These are phyloP conservation scores for Trichothecium roseum DNA, from an alignment of 2,329 filamentous ascomycete genomes.

Conservation along the genomic window DNA sequence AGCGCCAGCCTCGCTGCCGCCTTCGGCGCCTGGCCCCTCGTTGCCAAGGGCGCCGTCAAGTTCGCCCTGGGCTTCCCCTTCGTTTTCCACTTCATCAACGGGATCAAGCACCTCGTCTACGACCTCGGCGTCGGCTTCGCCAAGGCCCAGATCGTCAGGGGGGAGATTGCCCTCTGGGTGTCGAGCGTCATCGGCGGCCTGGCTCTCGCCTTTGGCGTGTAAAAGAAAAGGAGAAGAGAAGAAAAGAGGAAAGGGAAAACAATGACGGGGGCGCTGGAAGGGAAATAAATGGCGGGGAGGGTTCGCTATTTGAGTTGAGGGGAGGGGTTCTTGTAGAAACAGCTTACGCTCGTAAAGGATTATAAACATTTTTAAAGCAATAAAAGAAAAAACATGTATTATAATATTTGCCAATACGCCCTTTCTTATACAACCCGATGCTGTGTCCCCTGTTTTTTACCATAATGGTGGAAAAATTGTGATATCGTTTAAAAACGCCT, in stretches of 20 bases:
- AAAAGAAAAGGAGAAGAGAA: conserved; percentile 10
- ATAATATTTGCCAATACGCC: too few species aligned
- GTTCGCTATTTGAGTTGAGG: neutral
- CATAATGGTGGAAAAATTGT: neutral
- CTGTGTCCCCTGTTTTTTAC: neutral
- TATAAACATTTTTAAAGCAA: conserved; percentile 2
- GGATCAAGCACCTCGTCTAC: conserved; percentile 42
- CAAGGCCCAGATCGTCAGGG: conserved; percentile 33
- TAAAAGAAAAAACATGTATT: too few species aligned
- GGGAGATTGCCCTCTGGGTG: conserved; percentile 38
- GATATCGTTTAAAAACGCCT: too few species aligned
- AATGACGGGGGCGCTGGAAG: conserved; percentile 1
- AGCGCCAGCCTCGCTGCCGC: conserved; percentile 48
- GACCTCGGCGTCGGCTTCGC: conserved; percentile 41
- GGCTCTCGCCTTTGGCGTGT: conserved; percentile 39
- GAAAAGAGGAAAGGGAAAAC: conserved; percentile 3
- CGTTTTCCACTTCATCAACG: conserved; percentile 45
- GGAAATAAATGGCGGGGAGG: too few species aligned
- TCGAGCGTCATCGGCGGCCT: conserved; percentile 30
- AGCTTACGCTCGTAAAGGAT: neutral
- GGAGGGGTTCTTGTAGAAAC: too few species aligned
- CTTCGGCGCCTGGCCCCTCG: conserved; percentile 47
- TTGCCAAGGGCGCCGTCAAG: conserved; percentile 48
- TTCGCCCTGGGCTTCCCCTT: conserved; percentile 48
- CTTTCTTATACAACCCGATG: conserved; percentile 2